A percentile compares a stretch with the other conserved stretches of the same genome.
phyloP scores from a whole-genome alignment of 1,139 yeast species.

The Candida freyschussii region DNA sequence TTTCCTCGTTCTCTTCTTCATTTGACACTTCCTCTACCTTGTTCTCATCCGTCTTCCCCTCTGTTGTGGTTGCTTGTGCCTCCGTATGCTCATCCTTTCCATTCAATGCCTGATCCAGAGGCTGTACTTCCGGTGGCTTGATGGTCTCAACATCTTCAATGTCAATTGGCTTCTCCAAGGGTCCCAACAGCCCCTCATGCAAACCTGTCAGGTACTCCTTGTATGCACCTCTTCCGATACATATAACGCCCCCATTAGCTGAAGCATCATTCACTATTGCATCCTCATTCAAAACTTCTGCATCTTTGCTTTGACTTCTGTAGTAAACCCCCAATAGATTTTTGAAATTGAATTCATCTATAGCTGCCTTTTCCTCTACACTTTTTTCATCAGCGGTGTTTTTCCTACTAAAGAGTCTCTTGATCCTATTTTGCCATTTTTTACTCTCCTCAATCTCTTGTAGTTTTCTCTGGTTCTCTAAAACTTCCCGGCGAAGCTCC shows the following conservation, averaged over 20 bases:
- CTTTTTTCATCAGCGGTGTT: constrained; percentile 16
- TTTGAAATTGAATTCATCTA: constrained; percentile 44
- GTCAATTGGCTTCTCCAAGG: constrained; percentile 62
- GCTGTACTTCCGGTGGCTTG: constrained; percentile 7
- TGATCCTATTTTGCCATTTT: constrained; percentile 21
- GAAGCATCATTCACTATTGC: constrained; percentile 34
- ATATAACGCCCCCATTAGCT: constrained; percentile 78
- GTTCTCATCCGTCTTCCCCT: constrained; percentile 3
- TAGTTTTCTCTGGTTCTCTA: constrained; percentile 23
- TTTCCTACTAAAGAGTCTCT: constrained; percentile 13
- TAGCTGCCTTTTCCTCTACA: constrained; percentile 29
- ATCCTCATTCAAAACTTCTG: constrained; percentile 44
- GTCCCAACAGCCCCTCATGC: constrained; percentile 94
- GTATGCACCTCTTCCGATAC: constrained; percentile 93
- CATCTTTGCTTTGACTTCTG: constrained; percentile 31
- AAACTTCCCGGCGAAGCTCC: constrained; percentile 47
- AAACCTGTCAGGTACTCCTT: constrained; percentile 88
- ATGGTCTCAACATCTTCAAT: constrained; percentile 10
- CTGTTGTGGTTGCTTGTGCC: constrained; percentile 3
- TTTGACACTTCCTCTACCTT: constrained; percentile 13
- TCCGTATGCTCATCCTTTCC: constrained; percentile 5
- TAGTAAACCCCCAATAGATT: constrained; percentile 58
- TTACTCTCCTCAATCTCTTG: constrained; percentile 14
- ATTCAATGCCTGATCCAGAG: constrained; percentile 3
- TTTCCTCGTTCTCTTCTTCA: constrained; percentile 26